phyloP scores from a whole-genome alignment of 768 basidiomycete species.

The Leccinum longicurvipes region DNA sequence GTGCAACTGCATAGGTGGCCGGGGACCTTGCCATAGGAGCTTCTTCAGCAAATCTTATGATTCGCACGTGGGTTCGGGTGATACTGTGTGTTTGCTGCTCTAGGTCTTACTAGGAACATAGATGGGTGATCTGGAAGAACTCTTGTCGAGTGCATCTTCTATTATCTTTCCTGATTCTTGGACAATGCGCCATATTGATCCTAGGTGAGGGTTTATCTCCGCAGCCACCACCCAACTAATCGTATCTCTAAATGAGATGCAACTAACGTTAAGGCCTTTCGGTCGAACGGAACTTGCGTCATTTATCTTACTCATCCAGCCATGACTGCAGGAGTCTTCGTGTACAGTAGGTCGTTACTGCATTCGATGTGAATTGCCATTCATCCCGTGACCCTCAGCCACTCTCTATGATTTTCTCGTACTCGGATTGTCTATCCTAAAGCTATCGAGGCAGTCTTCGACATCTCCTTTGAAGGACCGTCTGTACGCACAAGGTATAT shows the following conservation, averaged over 20 bases:
- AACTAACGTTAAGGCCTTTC: neutral
- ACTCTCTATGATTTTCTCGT: conserved; percentile 20
- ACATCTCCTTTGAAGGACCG: conserved; percentile 10
- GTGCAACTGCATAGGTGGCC: conserved; percentile 9
- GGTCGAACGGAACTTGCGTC: conserved; percentile 1
- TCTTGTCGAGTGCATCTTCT: conserved; percentile 12
- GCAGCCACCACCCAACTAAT: no score
- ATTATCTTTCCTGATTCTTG: conserved; percentile 10
- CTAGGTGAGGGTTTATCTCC: conserved; percentile 5
- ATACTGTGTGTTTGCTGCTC: neutral
- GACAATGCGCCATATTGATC: conserved; percentile 22
- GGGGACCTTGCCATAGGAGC: conserved; percentile 11
- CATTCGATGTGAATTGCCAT: neutral
- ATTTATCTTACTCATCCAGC: neutral
- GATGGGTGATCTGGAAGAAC: conserved; percentile 28
- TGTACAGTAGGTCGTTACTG: conserved; percentile 16
- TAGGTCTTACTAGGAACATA: neutral
- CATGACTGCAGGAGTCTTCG: conserved; percentile 1
- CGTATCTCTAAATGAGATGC: conserved; percentile 5
- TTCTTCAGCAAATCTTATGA: conserved; percentile 22
- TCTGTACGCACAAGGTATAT: conserved; percentile 16
- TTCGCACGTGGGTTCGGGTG: conserved; percentile 22
- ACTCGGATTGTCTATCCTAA: conserved; percentile 12
- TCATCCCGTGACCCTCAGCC: conserved; percentile 11
- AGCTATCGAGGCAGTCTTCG: conserved; percentile 10